Evolutionary conservation across 805 yeast species (phyloP), one percentile per base, ranked within the genome.

Genomic region (Dipodascus albidus): DNA sequence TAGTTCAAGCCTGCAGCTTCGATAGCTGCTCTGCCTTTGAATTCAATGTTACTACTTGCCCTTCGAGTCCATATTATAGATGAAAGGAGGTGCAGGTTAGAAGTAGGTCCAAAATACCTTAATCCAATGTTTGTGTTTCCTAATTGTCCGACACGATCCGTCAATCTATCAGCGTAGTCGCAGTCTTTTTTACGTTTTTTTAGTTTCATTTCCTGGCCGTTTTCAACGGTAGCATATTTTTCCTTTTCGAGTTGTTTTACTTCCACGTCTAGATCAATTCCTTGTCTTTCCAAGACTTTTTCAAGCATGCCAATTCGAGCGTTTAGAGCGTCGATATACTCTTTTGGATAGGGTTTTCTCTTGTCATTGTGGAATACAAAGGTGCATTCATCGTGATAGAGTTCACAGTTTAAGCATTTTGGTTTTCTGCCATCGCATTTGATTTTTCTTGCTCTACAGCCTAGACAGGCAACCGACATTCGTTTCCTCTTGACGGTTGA

Each of bases 21-120:
- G 8, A 47, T 21, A 4, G 49, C 49, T 20, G 31, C 31, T 22
- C 24, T 3, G 14, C 49, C 49, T 9, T 47, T 47, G 49, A 23
- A 21, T 15, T 47, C 49, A 19, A 47, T 47, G 22, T 47, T 47
- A 19, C 31, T 21, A 9, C 27, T 49, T 6, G 49, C 47, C 14
- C 47, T 23, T 8, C 31, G 24, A 11, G 54, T 33, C 21, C 54
- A 24, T n/a, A 53, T 51, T 15, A 53, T n/a, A 2, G 49, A 49
- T 1, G 54, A 52, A 38, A 50, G 23, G 17, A 53, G 51, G 4
- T 47, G 49, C 31, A 27, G 23, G 52, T 58, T 58, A 19, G 60
- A 58, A n/a, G 58, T 58, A 22, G 59, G 58, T 3, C 60, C 60
- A 48, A 50, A 58, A 48, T 49, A 58, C 49, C 55, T 56, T 1